These are phyloP conservation scores for Salix koriyanagi DNA, from an alignment of 345 rosid genomes.

Conservation along the genomic window DNA sequence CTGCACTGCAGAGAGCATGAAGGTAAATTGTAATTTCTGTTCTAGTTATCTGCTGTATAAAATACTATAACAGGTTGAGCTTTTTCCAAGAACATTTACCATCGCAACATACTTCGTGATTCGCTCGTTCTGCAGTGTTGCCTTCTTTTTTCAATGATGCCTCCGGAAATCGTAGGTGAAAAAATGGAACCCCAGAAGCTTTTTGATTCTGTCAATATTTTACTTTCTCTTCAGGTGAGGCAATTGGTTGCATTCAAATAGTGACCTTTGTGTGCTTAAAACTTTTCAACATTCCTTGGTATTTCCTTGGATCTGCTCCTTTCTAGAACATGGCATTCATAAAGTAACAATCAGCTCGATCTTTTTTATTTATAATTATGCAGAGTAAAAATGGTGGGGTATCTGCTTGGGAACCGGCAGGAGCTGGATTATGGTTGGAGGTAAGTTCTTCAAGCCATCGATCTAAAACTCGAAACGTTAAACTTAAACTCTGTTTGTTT, in stretches of 20 bases:
- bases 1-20: slow-evolving; percentile 24
- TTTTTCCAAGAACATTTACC: too few species aligned
- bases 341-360: background rate
- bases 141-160: slow-evolving; percentile 29
- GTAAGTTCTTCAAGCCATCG: slow-evolving; percentile 5
- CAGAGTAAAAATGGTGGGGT: slow-evolving; percentile 42
- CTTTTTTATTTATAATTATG: background rate
- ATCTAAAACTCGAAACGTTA: background rate
- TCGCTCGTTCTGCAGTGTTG: slow-evolving; percentile 21
- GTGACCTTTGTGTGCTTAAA: background rate
- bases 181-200: slow-evolving; percentile 23
- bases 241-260: background rate
- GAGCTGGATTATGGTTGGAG: slow-evolving; percentile 22
- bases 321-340: background rate
- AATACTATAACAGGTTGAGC: too few species aligned
- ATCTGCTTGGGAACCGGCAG: slow-evolving; percentile 37
- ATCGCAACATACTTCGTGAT: too few species aligned
- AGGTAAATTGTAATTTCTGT: slow-evolving; percentile 3
- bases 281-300: too few species aligned
- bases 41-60: too few species aligned
- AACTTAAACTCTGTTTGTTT: background rate
- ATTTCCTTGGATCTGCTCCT: too few species aligned
- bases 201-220: slow-evolving; percentile 30
- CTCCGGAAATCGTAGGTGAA: slow-evolving; percentile 27
- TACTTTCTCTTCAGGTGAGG: slow-evolving; percentile 38